A percentile compares a stretch with the other conserved stretches of the same genome.
Evolutionary conservation across 176 grass and related monocot genomes (phyloP).

Genomic region (Typha latifolia): DNA sequence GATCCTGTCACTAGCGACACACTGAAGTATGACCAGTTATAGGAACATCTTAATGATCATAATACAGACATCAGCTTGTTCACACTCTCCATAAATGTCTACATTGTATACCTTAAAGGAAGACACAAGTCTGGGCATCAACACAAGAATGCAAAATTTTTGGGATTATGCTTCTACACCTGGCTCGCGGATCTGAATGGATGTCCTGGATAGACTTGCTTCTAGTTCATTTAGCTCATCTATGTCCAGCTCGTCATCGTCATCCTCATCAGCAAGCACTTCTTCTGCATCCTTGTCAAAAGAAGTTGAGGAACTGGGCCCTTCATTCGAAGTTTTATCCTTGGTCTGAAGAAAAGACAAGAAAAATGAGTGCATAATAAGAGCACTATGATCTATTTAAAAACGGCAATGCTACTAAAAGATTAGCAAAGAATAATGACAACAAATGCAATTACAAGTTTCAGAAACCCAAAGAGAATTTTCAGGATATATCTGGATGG

Average conservation of each 20-base stretch:
- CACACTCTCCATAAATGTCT: too few species aligned
- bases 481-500: too few species aligned
- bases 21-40: too few species aligned
- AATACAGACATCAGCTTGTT: too few species aligned
- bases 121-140: background rate
- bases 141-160: conserved; percentile 2
- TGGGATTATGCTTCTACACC: conserved; percentile 16
- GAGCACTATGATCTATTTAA: background rate
- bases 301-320: conserved; percentile 46
- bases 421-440: background rate
- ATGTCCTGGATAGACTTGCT: conserved; percentile 69
- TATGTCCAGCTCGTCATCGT: conserved; percentile 67
- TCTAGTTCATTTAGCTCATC: conserved; percentile 96
- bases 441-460: conserved; percentile 6
- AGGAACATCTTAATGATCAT: too few species aligned
- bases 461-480: background rate
- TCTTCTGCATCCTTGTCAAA: conserved; percentile 46
- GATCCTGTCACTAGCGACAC: too few species aligned
- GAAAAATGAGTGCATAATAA: background rate
- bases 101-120: too few species aligned
- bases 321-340: conserved; percentile 31
- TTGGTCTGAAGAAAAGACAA: conserved; percentile 24
- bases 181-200: conserved; percentile 73
- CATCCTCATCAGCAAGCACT: conserved; percentile 35
- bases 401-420: background rate